Evolutionary conservation across 495 filamentous ascomycete species (phyloP).

Genomic region (Bryoglossum gracile): DNA sequence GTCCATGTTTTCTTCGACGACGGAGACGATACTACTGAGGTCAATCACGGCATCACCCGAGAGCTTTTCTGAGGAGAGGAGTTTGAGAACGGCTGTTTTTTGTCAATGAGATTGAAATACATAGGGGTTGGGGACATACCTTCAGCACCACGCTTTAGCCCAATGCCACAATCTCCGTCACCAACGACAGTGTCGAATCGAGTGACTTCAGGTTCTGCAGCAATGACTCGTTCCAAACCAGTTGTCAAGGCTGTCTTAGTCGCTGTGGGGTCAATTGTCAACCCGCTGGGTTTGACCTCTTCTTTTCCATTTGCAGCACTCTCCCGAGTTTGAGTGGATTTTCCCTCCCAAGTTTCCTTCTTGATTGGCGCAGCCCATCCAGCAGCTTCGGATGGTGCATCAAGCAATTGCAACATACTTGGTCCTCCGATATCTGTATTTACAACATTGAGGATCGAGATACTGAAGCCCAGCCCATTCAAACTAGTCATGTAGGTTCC

Average conservation of each 20-base stretch:
- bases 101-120: background rate
- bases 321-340: slow-evolving; percentile 38
- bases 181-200: slow-evolving; percentile 87
- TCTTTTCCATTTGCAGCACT: slow-evolving; percentile 34
- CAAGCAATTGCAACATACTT: slow-evolving; percentile 79
- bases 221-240: slow-evolving; percentile 66
- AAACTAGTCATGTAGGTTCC: slow-evolving; percentile 81
- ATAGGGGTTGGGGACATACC: slow-evolving; percentile 34
- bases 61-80: slow-evolving; percentile 49
- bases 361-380: slow-evolving; percentile 76
- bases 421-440: slow-evolving; percentile 75
- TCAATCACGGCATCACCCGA: slow-evolving; percentile 64
- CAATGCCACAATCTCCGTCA: slow-evolving; percentile 92
- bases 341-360: slow-evolving; percentile 51
- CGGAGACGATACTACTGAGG: slow-evolving; percentile 65
- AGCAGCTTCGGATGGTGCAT: slow-evolving; percentile 74
- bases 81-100: slow-evolving; percentile 54
- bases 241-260: slow-evolving; percentile 54
- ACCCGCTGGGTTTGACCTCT: slow-evolving; percentile 54
- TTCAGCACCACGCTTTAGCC: slow-evolving; percentile 85
- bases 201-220: slow-evolving; percentile 76
- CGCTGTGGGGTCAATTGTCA: slow-evolving; percentile 54
- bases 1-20: slow-evolving; percentile 89
- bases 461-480: slow-evolving; percentile 88
- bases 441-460: slow-evolving; percentile 71